Evolutionary conservation across 83 land plant species (phyloP), one percentile per base, ranked within the genome.

Genomic region (Larix sibirica): DNA sequence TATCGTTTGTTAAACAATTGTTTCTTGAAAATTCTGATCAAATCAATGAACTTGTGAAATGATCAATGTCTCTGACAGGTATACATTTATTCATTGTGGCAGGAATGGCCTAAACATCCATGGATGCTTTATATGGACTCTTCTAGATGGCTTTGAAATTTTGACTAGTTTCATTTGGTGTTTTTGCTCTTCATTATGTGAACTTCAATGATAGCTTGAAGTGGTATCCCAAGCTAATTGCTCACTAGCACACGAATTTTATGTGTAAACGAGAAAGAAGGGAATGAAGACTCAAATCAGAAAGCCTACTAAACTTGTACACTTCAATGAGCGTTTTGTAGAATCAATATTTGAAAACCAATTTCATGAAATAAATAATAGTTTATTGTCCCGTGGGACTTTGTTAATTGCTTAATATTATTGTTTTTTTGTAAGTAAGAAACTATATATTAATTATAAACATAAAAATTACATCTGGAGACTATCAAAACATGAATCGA

Each of bases 141-240:
- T 33, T 1, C 36, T 2, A 33, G 3, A 33, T 33, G 36, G 36
- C 2, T 33, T 33, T 33, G 36, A 33, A 33, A 33, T 33, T 33
- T 33, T 33, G 36, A 33, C 36, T 33, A 33, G 36, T 33, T 33
- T 33, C 36, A 33, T 38, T 6, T 16, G 56, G 36, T 60, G 77
- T 65, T 85, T 54, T 79, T 33, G 83, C 81, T 7, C 56, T 85
- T 50, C 71, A 77, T 40, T 77, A 75, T 64, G 69, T 82, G 24
- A 62, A 81, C 17, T 85, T 65, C 81, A 60, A 78, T 36, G 74
- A 82, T 3, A n/a, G 3, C 54, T 44, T 74, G 24, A 38, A 18
- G 3, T 40, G 50, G 0, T 44, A 74, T 17, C 54, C 77, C 77
- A 74, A 44, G 14, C 17, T 40, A 0, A 28, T 40, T 74, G 77